Conservation (phyloP, 1,284 basidiomycete species). For the Rugiboletus extremiorientalis region DNA sequence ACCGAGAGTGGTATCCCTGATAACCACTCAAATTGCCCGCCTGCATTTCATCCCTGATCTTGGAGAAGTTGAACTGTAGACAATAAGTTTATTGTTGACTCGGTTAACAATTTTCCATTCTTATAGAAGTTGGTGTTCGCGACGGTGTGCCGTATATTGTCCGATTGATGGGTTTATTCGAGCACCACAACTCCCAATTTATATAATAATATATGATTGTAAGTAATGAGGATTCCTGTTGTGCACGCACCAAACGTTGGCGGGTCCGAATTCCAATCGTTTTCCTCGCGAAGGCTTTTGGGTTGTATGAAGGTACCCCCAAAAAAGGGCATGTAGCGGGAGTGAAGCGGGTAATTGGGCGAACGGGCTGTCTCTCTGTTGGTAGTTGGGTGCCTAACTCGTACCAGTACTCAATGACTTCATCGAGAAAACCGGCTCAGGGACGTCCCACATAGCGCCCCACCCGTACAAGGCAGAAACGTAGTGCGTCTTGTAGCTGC, state of each 20-base stretch:
- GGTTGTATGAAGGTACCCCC: not conserved
- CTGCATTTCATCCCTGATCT: not conserved
- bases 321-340: not conserved
- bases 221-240: not conserved
- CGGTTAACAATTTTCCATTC: not conserved
- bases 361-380: not conserved
- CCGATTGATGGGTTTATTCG: too few relatives aligned
- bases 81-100: not conserved
- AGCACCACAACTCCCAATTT: not conserved
- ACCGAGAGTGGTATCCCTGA: not conserved
- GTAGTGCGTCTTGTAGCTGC: not conserved
- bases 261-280: not conserved
- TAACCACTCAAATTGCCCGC: not conserved
- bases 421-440: not conserved
- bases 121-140: not conserved
- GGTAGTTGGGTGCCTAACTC: not conserved
- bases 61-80: not conserved
- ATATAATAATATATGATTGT: not conserved
- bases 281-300: not conserved
- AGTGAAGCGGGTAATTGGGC: not conserved
- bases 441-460: not conserved
- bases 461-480: not conserved
- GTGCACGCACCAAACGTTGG: not conserved
- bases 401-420: constrained; percentile 4
- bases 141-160: not conserved